Evolutionary conservation across 129 eudicot genomes (phyloP).

Genomic region (Chrysanthemum makinoi): DNA sequence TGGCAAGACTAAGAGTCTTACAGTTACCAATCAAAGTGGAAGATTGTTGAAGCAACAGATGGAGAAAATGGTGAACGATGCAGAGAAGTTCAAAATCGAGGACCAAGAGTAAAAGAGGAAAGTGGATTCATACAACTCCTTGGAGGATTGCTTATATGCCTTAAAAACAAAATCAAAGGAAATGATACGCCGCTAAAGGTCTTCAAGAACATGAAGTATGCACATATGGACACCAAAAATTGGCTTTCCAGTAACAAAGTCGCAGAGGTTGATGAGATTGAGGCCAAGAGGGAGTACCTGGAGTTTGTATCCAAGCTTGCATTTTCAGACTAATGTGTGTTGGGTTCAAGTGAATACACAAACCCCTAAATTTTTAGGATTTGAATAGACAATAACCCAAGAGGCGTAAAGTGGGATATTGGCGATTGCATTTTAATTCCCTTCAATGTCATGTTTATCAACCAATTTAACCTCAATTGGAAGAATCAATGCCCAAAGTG

Average conservation of each 20-base stretch:
- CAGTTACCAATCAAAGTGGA: neutral
- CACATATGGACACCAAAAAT: neutral
- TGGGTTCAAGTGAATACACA: no score
- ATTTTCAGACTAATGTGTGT: no score
- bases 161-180: neutral
- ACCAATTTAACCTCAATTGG: no score
- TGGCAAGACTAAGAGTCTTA: conserved; percentile 2
- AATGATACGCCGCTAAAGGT: neutral
- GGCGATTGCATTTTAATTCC: no score
- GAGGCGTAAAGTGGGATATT: no score
- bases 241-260: conserved; percentile 4
- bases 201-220: neutral
- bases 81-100: neutral
- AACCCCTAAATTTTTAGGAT: no score
- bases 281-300: neutral
- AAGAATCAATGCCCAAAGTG: no score
- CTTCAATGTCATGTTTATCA: no score
- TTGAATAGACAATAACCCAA: no score
- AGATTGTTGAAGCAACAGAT: conserved; percentile 6
- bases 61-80: conserved; percentile 9
- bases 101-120: conserved; percentile 17
- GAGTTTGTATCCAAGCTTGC: neutral
- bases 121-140: neutral
- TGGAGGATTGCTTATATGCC: neutral
- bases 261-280: neutral